phyloP scores from a whole-genome alignment of 1,139 yeast species.

The Yamadazyma friedrichii region DNA sequence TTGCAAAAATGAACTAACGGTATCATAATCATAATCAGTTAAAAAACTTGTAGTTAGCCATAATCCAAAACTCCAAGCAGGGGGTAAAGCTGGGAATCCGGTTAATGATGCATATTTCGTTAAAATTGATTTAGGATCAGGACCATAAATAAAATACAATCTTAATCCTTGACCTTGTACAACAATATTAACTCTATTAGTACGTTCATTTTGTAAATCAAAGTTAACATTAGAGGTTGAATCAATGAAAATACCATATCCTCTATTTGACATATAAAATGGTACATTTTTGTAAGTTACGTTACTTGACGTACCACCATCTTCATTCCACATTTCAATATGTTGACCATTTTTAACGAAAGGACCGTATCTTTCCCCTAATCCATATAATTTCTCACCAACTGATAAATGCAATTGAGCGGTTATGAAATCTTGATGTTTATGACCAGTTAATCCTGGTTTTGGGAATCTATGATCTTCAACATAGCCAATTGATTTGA shows the following conservation, averaged over 20 bases:
- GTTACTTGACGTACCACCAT: conserved; percentile 36
- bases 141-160: conserved; percentile 28
- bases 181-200: conserved; percentile 31
- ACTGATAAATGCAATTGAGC: conserved; percentile 30
- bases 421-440: conserved; percentile 23
- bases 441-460: conserved; percentile 14
- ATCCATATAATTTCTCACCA: conserved; percentile 34
- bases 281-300: conserved; percentile 34
- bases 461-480: conserved; percentile 21
- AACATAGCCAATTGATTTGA: conserved; percentile 31
- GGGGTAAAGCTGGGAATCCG: conserved; percentile 35
- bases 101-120: conserved; percentile 26
- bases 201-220: conserved; percentile 33
- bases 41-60: conserved; percentile 32
- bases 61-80: conserved; percentile 35
- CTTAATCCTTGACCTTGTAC: conserved; percentile 32
- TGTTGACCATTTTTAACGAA: conserved; percentile 33
- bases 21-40: conserved; percentile 30
- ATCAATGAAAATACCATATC: conserved; percentile 35
- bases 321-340: conserved; percentile 36
- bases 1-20: conserved; percentile 27
- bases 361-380: conserved; percentile 36
- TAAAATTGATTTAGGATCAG: conserved; percentile 27
- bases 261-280: conserved; percentile 27
- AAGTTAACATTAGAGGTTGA: conserved; percentile 26